These are phyloP conservation scores for Phytophthora cactorum DNA, from an alignment of 352 stramenopile genomes.

Conservation along the genomic window DNA sequence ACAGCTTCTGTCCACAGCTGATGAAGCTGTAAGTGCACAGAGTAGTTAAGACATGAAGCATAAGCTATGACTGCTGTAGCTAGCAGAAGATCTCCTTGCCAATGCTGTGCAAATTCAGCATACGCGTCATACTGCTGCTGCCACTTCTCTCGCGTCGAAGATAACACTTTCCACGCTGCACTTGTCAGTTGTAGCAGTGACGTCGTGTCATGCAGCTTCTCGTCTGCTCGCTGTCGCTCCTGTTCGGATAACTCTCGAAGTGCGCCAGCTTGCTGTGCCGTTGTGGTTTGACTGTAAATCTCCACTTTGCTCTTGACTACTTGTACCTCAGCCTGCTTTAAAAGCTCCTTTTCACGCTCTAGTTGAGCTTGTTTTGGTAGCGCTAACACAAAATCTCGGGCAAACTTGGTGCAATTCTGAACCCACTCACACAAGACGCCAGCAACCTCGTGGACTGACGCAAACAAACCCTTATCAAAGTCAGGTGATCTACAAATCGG, in stretches of 20 bases:
- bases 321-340: constrained; percentile 43
- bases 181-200: constrained; percentile 61
- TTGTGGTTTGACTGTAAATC: constrained; percentile 45
- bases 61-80: constrained; percentile 62
- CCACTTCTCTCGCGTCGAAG: constrained; percentile 54
- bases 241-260: constrained; percentile 56
- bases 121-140: constrained; percentile 44
- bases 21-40: constrained; percentile 30
- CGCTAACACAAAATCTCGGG: constrained; percentile 58
- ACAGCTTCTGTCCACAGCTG: constrained; percentile 47
- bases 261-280: constrained; percentile 40
- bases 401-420: constrained; percentile 52
- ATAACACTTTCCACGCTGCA: constrained; percentile 62
- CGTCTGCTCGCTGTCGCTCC: constrained; percentile 55
- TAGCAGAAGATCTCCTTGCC: constrained; percentile 70
- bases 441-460: constrained; percentile 55
- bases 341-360: constrained; percentile 49
- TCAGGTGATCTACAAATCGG: constrained; percentile 67
- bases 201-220: constrained; percentile 55
- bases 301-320: constrained; percentile 42
- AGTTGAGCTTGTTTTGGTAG: constrained; percentile 63
- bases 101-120: constrained; percentile 45
- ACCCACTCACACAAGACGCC: constrained; percentile 73
- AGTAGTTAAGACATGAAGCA: constrained; percentile 35
- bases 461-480: constrained; percentile 63